These are phyloP conservation scores for Phaffia australis DNA, from an alignment of 768 basidiomycete species.

Conservation along the genomic window DNA sequence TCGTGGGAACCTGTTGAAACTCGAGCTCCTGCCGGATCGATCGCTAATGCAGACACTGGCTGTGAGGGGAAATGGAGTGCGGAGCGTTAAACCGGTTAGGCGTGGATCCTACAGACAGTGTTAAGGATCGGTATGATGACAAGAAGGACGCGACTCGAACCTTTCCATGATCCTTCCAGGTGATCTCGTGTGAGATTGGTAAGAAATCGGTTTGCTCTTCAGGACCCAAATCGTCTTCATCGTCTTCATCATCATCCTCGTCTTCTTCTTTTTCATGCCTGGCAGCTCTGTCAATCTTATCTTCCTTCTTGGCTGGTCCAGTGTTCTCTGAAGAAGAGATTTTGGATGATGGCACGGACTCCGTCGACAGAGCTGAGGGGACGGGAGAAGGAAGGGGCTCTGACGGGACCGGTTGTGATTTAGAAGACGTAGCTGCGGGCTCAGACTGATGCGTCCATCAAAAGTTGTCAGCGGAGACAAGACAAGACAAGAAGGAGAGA, in stretches of 20 bases:
- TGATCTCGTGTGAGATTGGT: slow-evolving; percentile 81
- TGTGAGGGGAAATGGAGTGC: slow-evolving; percentile 15
- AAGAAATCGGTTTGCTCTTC: slow-evolving; percentile 45
- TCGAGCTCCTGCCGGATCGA: slow-evolving; percentile 90
- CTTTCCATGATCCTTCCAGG: slow-evolving; percentile 89
- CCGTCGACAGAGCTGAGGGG: slow-evolving; percentile 1
- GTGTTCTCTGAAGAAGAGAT: slow-evolving; percentile 3
- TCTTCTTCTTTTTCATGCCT: slow-evolving; percentile 26
- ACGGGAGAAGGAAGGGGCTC: slow-evolving; percentile 11
- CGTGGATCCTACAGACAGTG: background rate
- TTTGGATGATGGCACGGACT: background rate
- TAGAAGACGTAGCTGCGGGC: background rate
- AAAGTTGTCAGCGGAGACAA: background rate
- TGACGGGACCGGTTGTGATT: slow-evolving; percentile 6
- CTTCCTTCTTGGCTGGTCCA: slow-evolving; percentile 23
- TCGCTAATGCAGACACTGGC: slow-evolving; percentile 78
- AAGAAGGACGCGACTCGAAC: slow-evolving; percentile 28
- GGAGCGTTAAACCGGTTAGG: background rate
- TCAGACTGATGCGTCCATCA: too few relatives aligned
- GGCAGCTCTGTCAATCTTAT: slow-evolving; percentile 20
- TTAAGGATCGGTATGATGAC: background rate
- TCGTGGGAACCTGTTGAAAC: slow-evolving; percentile 87
- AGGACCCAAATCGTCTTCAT: slow-evolving; percentile 28
- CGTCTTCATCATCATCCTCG: slow-evolving; percentile 43
- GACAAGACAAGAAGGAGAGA: background rate